Percentiles rank a stretch among this genome's conserved stretches.
phyloP scores from a whole-genome alignment of 129 eudicot species.

The Calendula officinalis region DNA sequence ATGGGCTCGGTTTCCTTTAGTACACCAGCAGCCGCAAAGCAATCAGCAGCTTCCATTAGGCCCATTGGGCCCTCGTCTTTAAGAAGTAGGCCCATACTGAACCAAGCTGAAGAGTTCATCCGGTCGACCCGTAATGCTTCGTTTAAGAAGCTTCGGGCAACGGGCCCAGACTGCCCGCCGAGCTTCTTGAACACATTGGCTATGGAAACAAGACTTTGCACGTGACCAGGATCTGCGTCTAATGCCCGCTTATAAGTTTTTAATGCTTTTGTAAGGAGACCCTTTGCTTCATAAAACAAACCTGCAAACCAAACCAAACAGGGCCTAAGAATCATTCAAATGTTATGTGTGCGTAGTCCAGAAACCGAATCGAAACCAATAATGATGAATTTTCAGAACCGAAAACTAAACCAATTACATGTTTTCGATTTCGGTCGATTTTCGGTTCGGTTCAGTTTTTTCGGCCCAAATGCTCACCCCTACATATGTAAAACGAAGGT shows the following conservation, averaged over 20 bases:
- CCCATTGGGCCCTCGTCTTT: constrained; percentile 44
- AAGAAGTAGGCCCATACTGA: constrained; percentile 64
- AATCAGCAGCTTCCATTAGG: constrained; percentile 63
- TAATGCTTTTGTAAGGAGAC: constrained; percentile 58
- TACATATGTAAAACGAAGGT: no score
- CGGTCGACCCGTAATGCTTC: constrained; percentile 69
- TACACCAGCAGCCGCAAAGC: constrained; percentile 68
- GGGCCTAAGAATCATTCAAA: no score
- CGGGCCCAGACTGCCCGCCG: constrained; percentile 39
- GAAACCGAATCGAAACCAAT: no score
- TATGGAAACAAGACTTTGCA: constrained; percentile 66
- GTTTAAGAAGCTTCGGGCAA: constrained; percentile 58
- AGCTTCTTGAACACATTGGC: constrained; percentile 53
- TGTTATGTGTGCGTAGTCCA: no score
- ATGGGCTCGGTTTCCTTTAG: constrained; percentile 79
- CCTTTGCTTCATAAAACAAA: constrained; percentile 72
- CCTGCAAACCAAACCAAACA: no score
- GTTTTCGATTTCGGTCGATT: no score
- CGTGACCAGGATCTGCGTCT: constrained; percentile 58
- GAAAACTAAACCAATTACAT: no score
- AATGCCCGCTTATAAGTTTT: constrained; percentile 54
- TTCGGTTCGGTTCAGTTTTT: no score
- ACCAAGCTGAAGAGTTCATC: constrained; percentile 69
- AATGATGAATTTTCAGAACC: no score
- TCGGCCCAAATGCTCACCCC: no score